Conservation (phyloP, 768 basidiomycete genomes). For the Termitomyces sp. region DNA sequence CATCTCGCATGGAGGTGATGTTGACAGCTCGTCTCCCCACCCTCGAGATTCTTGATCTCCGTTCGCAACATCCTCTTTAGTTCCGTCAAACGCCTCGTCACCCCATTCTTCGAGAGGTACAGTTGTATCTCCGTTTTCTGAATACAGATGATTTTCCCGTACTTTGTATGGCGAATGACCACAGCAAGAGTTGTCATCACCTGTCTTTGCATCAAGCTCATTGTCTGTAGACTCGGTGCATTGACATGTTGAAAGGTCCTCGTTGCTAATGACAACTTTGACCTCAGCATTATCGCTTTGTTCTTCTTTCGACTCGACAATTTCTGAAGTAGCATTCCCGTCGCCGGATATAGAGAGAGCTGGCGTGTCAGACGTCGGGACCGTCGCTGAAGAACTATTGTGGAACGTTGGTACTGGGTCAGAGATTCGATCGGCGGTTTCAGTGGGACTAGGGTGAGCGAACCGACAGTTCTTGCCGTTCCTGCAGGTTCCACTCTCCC, state of each 20-base stretch:
- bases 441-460: conserved; percentile 2
- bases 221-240: not conserved
- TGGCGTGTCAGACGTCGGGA: not conserved
- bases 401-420: not conserved
- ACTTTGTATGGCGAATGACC: not conserved
- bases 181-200: not conserved
- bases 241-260: not conserved
- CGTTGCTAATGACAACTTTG: not conserved
- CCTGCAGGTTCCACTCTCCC: conserved; percentile 8
- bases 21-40: not conserved
- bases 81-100: not conserved
- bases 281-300: not conserved
- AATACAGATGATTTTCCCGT: not conserved
- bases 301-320: not conserved
- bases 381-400: not conserved
- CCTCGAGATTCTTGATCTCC: not conserved
- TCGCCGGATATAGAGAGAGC: not conserved
- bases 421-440: not conserved
- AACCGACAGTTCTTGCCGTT: conserved; percentile 13
- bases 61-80: not conserved
- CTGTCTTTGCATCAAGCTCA: not conserved
- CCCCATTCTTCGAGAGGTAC: not conserved
- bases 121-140: not conserved
- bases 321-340: no score
- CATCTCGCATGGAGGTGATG: not conserved